Conservation (phyloP, 106 monocot genomes). For the Ottelia alismoides region DNA sequence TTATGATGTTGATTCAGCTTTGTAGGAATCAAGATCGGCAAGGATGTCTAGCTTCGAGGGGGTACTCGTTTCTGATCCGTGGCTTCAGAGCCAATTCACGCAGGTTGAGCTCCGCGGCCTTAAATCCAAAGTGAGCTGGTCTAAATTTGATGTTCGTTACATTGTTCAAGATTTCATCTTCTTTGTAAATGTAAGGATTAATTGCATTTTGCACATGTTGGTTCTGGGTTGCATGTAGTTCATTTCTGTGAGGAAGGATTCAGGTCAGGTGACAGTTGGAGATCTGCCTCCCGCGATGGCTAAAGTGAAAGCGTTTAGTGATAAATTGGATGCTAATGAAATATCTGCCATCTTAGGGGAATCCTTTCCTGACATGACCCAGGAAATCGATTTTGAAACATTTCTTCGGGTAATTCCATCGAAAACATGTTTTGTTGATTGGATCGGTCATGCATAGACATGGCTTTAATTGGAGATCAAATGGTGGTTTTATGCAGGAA, state of each 20-base stretch:
- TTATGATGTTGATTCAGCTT: too few relatives aligned
- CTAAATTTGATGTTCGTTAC: background rate
- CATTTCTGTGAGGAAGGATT: conserved; percentile 24
- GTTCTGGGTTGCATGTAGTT: conserved; percentile 15
- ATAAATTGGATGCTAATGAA: conserved; percentile 49
- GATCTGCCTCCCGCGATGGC: conserved; percentile 51
- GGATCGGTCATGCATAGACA: too few relatives aligned
- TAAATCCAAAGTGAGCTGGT: conserved; percentile 9
- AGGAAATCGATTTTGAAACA: conserved; percentile 74
- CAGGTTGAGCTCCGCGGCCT: too few relatives aligned
- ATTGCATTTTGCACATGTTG: background rate
- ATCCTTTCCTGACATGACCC: conserved; percentile 32
- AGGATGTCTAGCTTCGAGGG: too few relatives aligned
- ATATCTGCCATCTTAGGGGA: conserved; percentile 35
- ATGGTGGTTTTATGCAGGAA: conserved; percentile 15
- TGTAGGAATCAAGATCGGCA: too few relatives aligned
- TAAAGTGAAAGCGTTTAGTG: conserved; percentile 54
- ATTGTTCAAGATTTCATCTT: background rate
- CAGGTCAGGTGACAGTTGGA: conserved; percentile 29
- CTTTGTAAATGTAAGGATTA: too few relatives aligned
- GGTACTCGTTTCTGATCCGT: too few relatives aligned
- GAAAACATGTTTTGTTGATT: too few relatives aligned
- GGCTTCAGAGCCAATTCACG: too few relatives aligned
- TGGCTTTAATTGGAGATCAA: too few relatives aligned
- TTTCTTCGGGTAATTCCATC: conserved; percentile 62